A percentile compares a stretch with the other conserved stretches of the same genome.
Conservation (phyloP, 345 rosid genomes). For the Excoecaria cochinchinensis region DNA sequence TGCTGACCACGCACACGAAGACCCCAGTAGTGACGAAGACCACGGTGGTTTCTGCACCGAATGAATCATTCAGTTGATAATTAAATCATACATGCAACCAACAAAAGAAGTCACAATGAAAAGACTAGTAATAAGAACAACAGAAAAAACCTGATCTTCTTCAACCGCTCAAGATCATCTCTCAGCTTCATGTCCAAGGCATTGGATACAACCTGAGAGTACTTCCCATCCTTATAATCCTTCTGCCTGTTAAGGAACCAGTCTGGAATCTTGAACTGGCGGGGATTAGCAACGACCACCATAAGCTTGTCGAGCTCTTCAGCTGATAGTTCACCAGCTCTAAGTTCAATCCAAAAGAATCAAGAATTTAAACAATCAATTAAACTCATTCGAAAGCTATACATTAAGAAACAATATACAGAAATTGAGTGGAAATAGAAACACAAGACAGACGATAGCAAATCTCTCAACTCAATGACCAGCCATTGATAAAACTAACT, state of each 20-base stretch:
- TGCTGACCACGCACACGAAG: constrained; percentile 98
- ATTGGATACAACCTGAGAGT: constrained; percentile 40
- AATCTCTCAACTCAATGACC: neutral
- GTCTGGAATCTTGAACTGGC: constrained; percentile 42
- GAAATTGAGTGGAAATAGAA: neutral
- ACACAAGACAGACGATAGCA: neutral
- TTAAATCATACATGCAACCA: neutral
- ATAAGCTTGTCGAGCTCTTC: constrained; percentile 39
- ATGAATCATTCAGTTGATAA: neutral
- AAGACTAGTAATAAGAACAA: neutral
- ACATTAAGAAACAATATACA: neutral
- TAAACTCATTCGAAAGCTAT: neutral
- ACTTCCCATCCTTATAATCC: constrained; percentile 38
- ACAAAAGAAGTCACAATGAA: neutral
- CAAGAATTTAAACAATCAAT: neutral
- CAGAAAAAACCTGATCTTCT: constrained; percentile 33
- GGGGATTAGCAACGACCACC: constrained; percentile 38
- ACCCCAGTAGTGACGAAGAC: constrained; percentile 98
- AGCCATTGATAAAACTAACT: neutral
- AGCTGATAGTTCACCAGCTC: constrained; percentile 38
- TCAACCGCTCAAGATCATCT: constrained; percentile 39
- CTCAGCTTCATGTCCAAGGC: constrained; percentile 43
- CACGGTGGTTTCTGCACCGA: constrained; percentile 80
- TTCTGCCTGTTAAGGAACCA: constrained; percentile 41
- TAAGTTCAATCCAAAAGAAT: constrained; percentile 9